A percentile compares a stretch with the other conserved stretches of the same genome.
These are phyloP conservation scores for Aspergillus fijiensis DNA, from an alignment of 2,329 filamentous ascomycete genomes.

Conservation along the genomic window DNA sequence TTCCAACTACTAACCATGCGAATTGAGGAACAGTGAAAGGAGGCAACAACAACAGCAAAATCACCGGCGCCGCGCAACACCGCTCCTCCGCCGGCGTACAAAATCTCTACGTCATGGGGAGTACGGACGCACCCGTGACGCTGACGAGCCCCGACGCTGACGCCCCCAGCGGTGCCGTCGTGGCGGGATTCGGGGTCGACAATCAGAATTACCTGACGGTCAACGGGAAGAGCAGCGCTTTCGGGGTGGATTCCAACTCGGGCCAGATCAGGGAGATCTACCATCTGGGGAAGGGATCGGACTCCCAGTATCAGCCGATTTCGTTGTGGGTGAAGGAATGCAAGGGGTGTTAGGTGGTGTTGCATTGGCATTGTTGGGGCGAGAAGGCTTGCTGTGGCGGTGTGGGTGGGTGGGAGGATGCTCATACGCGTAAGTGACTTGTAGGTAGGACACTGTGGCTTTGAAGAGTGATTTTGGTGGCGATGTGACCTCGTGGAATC, in stretches of 20 bases:
- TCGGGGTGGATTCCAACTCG: neutral
- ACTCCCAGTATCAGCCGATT: neutral
- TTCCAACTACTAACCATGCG: neutral
- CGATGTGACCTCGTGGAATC: too few species aligned
- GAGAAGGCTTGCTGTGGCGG: neutral
- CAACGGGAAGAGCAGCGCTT: neutral
- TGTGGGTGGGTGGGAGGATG: neutral
- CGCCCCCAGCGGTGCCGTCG: slow-evolving; percentile 59
- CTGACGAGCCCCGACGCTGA: neutral
- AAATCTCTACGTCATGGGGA: neutral
- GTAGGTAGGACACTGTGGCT: too few species aligned
- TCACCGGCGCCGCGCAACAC: neutral
- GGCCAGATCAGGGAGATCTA: neutral
- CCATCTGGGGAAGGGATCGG: neutral
- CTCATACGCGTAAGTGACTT: too few species aligned
- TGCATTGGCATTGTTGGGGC: neutral
- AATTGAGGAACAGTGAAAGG: neutral
- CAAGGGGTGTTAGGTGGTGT: neutral
- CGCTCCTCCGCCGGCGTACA: neutral
- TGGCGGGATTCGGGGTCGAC: slow-evolving; percentile 39
- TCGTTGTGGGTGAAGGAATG: slow-evolving; percentile 2
- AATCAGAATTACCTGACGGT: neutral
- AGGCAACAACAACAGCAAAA: neutral
- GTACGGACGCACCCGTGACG: neutral
- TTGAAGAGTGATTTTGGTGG: too few species aligned